These are phyloP conservation scores for Chlorella sp. DNA, from an alignment of 139 green algal genomes.

Conservation along the genomic window DNA sequence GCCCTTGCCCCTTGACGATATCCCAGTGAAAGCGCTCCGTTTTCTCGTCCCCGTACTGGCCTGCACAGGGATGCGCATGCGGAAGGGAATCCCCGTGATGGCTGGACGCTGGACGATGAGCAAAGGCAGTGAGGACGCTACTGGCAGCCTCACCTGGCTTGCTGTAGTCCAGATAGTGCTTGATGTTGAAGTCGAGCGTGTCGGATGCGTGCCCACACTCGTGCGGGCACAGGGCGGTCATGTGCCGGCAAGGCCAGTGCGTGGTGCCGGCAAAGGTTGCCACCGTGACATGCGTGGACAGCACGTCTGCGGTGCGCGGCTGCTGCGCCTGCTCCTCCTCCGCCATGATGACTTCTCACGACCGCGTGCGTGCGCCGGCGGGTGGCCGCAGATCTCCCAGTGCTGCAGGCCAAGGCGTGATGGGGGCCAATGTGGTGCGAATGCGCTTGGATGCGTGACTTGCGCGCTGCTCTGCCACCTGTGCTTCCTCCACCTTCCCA, in stretches of 20 bases:
- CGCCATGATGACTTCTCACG: too few relatives aligned
- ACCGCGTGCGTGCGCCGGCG: neutral
- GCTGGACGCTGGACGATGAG: neutral
- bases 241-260: neutral
- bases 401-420: neutral
- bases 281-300: neutral
- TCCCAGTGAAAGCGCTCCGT: neutral
- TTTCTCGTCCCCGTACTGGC: neutral
- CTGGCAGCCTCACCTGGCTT: neutral
- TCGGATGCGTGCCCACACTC: neutral
- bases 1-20: neutral
- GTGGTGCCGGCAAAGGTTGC: neutral
- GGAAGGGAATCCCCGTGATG: neutral
- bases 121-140: neutral
- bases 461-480: too few relatives aligned
- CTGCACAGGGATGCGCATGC: neutral
- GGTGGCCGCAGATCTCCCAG: neutral
- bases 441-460: too few relatives aligned
- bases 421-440: neutral
- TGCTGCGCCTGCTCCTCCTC: too few relatives aligned
- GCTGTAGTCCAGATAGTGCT: neutral
- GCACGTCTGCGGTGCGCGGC: neutral
- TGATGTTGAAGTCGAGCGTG: neutral
- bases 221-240: neutral
- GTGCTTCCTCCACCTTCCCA: too few relatives aligned